Evolutionary conservation across 2,329 filamentous ascomycete genomes (phyloP), one percentile per base, ranked within the genome.

Genomic region (Penicillium frequentans): DNA sequence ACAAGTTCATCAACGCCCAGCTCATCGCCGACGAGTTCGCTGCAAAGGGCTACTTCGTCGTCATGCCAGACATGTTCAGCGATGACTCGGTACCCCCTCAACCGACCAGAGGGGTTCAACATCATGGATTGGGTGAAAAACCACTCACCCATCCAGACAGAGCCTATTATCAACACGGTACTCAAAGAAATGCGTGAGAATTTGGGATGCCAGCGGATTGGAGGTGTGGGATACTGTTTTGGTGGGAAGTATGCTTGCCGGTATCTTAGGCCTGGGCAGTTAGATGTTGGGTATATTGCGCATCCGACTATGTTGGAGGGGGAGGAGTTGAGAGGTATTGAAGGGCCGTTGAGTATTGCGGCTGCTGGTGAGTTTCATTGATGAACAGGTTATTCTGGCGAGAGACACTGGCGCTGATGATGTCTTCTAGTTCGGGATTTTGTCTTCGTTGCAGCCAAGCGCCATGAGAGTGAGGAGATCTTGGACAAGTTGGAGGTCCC

Each of bases 21-120:
- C 75, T 87, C 62, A 83, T 90, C 61, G 88, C 88, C 53, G 88
- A 91, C 77, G 84, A 89, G 66, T 87, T 83, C 70, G 88, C 89
- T 46, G 84, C 83, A 57, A 87, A 88, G 68, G 88, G 86, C 61
- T 90, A 89, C 74, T 77, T 85, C 54, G 82, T 82, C 52, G 74
- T 89, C 23, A 81, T 90, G 63, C 82, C 87, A n/a, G 88, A 91
- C 70, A 73, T 87, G 48, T 89, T 90, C 79, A 79, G 86, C 62
- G 86, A 85, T 55, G 86, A 90, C 69, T 70, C 83, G 4, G 69
- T 88, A 24, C 66, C 76, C 76, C 0, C 65, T 87, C 58, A 83
- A 88, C 72, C 76, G 75, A 39, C 74, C 79, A 9, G 72, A 65
- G 1, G 77, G 75, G 50, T 84, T 83, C 67, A 65, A 82, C 59